phyloP scores from a whole-genome alignment of 129 eudicot species.

The Helianthus tuberosus region DNA sequence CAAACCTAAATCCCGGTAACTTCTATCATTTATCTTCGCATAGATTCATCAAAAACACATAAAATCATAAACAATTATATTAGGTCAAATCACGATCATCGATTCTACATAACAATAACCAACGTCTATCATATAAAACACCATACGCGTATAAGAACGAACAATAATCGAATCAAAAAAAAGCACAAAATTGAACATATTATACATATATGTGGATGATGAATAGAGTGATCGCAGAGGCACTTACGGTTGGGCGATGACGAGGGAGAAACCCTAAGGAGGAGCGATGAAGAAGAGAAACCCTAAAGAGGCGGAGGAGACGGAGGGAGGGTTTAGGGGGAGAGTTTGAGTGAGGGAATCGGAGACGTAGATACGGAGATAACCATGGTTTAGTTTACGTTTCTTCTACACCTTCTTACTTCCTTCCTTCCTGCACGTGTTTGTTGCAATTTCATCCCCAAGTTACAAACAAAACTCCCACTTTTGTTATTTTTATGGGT shows the following conservation, averaged over 20 bases:
- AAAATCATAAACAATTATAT: not conserved
- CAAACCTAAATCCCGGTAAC: not conserved
- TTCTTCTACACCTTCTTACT: not conserved
- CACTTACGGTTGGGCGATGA: conserved; percentile 24
- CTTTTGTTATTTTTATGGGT: too few species aligned
- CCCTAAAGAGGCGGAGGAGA: conserved; percentile 19
- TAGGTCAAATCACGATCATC: conserved; percentile 28
- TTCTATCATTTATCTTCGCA: not conserved
- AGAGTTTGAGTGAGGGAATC: conserved; percentile 45
- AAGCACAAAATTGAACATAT: not conserved
- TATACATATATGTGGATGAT: conserved; percentile 6
- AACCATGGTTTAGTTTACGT: conserved; percentile 29
- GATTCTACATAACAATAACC: not conserved
- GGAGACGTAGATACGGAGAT: conserved; percentile 53
- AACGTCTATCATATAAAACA: not conserved
- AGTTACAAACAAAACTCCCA: not conserved
- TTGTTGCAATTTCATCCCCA: not conserved
- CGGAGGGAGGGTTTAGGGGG: conserved; percentile 35
- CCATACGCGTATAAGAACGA: not conserved
- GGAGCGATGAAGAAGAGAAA: conserved; percentile 8
- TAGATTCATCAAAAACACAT: not conserved
- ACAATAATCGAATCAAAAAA: not conserved
- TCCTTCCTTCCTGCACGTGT: not conserved
- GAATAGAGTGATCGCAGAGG: not conserved
- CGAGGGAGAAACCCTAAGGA: conserved; percentile 2